Evolutionary conservation across 2,329 filamentous ascomycete genomes (phyloP), one percentile per base, ranked within the genome.

Genomic region (Paecilomyces niveus): DNA sequence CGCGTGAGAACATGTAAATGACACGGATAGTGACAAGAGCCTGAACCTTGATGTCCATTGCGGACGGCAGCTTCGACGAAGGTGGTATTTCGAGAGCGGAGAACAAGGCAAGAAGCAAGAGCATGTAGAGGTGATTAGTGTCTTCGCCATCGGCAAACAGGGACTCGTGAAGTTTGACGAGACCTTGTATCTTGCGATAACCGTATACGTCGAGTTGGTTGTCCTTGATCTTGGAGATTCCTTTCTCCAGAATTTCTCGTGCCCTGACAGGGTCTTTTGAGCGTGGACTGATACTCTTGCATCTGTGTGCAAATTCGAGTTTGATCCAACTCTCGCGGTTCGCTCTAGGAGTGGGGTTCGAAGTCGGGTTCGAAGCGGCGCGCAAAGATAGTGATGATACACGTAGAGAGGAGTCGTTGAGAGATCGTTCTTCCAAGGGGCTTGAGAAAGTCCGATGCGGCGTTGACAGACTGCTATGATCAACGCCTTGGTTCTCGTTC

Each of bases 161-260:
- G 6, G 67, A 63, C 26, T 72, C 67, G 26, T 75, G 72, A 53
- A 69, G 70, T 58, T 72, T 68, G 61, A 77, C 72, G 15, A 78
- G 61, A 3, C 68, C 68, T 58, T 78, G 76, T 4, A 78, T 62
- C 59, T 77, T 77, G 7, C 75, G 70, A 58, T 77, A 77, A 26
- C 73, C 75, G 45, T 72, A 70, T 21, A 76, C 71, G 56, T 77
- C 75, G 61, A 78, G 70, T 2, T 64, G 67, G 26, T 69, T 68
- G 0, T 70, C 66, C 21, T 63, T 65, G 31, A 78, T 75, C 29
- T 71, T 70, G 50, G 62, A 62, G 11, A 76, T 70, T 1, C 69
- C 74, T 54, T 72, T 75, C 52, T 67, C 67, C 21, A 78, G 67
- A 67, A 76, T 74, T 52, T 73, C 70, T 52, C 64, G 66, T 4